These are phyloP conservation scores for Fraxinus dipetala DNA, from an alignment of 305 asterid species.

Conservation along the genomic window DNA sequence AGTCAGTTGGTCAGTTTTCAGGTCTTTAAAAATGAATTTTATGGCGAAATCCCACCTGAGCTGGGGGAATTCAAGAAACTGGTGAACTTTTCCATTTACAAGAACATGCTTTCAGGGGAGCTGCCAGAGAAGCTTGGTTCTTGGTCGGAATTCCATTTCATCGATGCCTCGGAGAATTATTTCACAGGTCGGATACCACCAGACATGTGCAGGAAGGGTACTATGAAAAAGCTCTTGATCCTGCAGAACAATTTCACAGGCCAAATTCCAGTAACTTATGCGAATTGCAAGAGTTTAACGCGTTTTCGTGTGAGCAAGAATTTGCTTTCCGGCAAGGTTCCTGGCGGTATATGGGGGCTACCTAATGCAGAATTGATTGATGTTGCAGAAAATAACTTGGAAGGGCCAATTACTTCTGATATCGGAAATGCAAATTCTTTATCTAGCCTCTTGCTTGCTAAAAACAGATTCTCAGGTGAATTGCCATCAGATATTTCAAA, in stretches of 20 bases:
- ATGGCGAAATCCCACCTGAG: constrained; percentile 73
- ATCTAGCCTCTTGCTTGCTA: constrained; percentile 41
- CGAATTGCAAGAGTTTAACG: constrained; percentile 42
- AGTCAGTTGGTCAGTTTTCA: constrained; percentile 59
- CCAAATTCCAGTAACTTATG: constrained; percentile 61
- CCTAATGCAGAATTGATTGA: constrained; percentile 56
- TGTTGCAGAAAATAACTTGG: constrained; percentile 47
- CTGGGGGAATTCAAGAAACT: constrained; percentile 65
- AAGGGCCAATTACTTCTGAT: constrained; percentile 57
- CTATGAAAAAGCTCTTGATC: constrained; percentile 53
- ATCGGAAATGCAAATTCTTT: constrained; percentile 58
- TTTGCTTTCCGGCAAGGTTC: constrained; percentile 66
- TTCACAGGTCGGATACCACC: constrained; percentile 82
- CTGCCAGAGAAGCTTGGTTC: constrained; percentile 78
- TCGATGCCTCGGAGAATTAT: constrained; percentile 71
- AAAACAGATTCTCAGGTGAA: constrained; percentile 59
- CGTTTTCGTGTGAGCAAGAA: constrained; percentile 70
- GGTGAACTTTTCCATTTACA: constrained; percentile 58
- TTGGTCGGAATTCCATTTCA: constrained; percentile 57
- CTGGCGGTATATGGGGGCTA: constrained; percentile 73
- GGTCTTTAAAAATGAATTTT: constrained; percentile 53
- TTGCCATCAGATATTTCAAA: constrained; percentile 53
- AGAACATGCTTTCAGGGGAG: constrained; percentile 57
- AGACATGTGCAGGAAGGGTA: constrained; percentile 76
- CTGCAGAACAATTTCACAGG: constrained; percentile 75